These are phyloP conservation scores for Eucalyptus globulus DNA, from an alignment of 345 rosid genomes.

Conservation along the genomic window DNA sequence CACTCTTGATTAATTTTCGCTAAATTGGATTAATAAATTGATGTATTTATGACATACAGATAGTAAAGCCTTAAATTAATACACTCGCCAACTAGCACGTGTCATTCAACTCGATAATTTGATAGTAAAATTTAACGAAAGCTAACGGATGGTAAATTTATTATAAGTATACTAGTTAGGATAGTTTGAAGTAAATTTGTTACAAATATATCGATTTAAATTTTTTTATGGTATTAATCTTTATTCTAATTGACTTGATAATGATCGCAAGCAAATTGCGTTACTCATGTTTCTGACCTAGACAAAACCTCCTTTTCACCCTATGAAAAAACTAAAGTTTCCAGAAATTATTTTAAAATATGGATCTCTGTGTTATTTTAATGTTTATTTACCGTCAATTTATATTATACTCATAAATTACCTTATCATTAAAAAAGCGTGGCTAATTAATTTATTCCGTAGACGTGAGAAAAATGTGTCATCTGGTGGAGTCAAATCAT, in stretches of 20 bases:
- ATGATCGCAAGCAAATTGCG: background rate
- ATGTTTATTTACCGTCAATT: background rate
- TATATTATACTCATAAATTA: background rate
- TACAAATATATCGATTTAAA: too few species aligned
- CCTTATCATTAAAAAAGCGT: background rate
- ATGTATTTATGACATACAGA: too few species aligned
- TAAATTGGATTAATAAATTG: too few species aligned
- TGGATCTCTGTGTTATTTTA: background rate
- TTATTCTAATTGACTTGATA: background rate
- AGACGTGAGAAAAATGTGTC: background rate
- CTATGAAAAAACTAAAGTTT: background rate
- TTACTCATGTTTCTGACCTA: background rate
- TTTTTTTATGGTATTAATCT: too few species aligned
- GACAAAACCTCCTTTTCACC: background rate
- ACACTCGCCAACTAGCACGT: accelerated
- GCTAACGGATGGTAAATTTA: too few species aligned
- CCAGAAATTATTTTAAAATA: background rate
- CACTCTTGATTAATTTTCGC: too few species aligned
- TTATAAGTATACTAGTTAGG: accelerated
- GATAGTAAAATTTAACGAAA: too few species aligned
- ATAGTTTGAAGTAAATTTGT: too few species aligned
- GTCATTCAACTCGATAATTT: too few species aligned
- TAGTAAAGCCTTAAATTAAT: accelerated
- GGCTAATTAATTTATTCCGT: background rate
- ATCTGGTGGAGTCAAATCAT: background rate